Percentiles rank a stretch among this genome's conserved stretches.
These are phyloP conservation scores for Ziziphus jujuba DNA, from an alignment of 306 rosid species.

Conservation along the genomic window DNA sequence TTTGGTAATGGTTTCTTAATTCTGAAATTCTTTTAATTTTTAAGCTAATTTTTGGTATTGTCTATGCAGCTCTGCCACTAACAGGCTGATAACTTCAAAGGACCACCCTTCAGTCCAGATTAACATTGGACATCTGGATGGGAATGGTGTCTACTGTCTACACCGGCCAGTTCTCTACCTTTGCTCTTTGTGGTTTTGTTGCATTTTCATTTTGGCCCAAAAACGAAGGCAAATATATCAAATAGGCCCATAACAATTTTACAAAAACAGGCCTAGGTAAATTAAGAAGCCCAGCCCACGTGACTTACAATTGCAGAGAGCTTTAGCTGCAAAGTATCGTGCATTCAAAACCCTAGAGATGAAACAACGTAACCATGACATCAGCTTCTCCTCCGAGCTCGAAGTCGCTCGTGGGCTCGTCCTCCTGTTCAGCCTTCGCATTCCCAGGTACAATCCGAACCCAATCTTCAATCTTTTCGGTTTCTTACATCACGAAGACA, in stretches of 20 bases:
- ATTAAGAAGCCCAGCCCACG: no score
- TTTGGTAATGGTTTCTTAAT: background rate
- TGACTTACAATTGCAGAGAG: no score
- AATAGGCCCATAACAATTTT: no score
- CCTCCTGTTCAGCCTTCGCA: conserved; percentile 21
- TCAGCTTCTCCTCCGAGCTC: conserved; percentile 55
- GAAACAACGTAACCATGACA: conserved; percentile 61
- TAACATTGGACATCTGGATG: conserved; percentile 74
- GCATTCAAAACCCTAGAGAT: no score
- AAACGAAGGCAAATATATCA: no score
- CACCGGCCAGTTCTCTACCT: conserved; percentile 68
- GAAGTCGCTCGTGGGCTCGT: conserved; percentile 16
- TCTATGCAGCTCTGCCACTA: conserved; percentile 66
- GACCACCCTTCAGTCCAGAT: conserved; percentile 83
- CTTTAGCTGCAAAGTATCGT: no score
- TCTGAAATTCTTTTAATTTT: background rate
- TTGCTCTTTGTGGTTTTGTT: conserved; percentile 11
- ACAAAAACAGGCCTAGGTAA: no score
- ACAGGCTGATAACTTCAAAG: conserved; percentile 71
- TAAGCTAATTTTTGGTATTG: background rate
- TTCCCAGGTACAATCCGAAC: conserved; percentile 45
- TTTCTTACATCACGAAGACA: conserved; percentile 37
- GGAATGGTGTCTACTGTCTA: conserved; percentile 63
- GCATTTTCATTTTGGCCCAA: no score
- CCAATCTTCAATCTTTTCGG: conserved; percentile 39